phyloP scores from a whole-genome alignment of 768 basidiomycete species.

The Lentinula lateritia region DNA sequence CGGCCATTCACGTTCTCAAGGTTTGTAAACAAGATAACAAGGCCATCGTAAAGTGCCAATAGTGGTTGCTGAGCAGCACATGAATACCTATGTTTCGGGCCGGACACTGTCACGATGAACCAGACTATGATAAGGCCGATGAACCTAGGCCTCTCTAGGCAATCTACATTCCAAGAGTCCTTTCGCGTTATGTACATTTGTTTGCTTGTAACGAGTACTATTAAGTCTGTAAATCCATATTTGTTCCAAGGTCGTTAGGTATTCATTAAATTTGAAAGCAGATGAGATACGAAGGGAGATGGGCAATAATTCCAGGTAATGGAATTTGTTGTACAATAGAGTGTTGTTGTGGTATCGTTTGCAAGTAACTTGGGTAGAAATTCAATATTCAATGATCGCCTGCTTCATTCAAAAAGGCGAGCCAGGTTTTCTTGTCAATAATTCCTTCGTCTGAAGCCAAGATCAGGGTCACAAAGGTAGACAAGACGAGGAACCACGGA shows the following conservation, averaged over 20 bases:
- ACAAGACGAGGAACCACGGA: conserved; percentile 28
- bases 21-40: neutral
- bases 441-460: conserved; percentile 68
- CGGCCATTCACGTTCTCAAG: conserved; percentile 37
- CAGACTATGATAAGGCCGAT: no score
- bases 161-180: no score
- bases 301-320: neutral
- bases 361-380: neutral
- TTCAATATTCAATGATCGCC: neutral
- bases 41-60: neutral
- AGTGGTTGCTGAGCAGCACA: neutral
- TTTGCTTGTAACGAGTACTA: no score
- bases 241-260: no score
- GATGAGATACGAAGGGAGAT: neutral
- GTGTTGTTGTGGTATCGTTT: neutral
- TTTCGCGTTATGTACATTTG: no score
- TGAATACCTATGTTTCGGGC: neutral
- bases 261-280: neutral
- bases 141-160: no score
- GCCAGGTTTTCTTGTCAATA: conserved; percentile 93
- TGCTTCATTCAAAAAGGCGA: conserved; percentile 68
- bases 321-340: neutral
- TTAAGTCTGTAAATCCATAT: no score
- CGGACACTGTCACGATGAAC: neutral
- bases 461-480: neutral